These are phyloP conservation scores for Solanum gandarillasii DNA, from an alignment of 257 asterid genomes.

Conservation along the genomic window DNA sequence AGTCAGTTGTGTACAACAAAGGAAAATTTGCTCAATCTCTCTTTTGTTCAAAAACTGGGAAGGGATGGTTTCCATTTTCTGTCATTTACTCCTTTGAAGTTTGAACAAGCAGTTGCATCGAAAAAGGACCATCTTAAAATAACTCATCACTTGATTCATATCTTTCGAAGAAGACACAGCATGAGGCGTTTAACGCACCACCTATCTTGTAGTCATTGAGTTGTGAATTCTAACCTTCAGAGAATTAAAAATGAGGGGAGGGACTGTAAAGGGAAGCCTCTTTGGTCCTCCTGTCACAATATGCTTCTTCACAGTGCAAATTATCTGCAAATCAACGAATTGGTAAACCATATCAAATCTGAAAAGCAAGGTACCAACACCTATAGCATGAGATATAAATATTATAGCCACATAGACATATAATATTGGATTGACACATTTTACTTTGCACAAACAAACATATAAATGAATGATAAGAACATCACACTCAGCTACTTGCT, in stretches of 20 bases:
- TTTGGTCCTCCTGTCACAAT: slow-evolving; percentile 75
- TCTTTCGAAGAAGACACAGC: neutral
- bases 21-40: neutral
- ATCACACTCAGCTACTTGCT: neutral
- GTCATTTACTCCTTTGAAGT: neutral
- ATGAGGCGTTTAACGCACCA: neutral
- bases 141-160: neutral
- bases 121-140: neutral
- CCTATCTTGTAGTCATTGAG: neutral
- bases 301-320: slow-evolving; percentile 77
- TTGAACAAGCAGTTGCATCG: neutral
- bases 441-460: neutral
- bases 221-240: slow-evolving; percentile 46
- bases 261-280: slow-evolving; percentile 86
- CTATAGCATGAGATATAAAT: neutral
- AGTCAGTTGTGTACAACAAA: neutral
- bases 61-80: neutral
- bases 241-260: slow-evolving; percentile 80
- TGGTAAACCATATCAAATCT: neutral
- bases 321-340: slow-evolving; percentile 48
- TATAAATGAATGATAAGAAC: neutral
- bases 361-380: neutral
- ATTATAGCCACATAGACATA: neutral
- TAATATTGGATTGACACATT: neutral
- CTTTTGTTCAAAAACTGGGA: neutral